These are phyloP conservation scores for Moesziomyces parantarcticus DNA, from an alignment of 1,284 basidiomycete species.

Conservation along the genomic window DNA sequence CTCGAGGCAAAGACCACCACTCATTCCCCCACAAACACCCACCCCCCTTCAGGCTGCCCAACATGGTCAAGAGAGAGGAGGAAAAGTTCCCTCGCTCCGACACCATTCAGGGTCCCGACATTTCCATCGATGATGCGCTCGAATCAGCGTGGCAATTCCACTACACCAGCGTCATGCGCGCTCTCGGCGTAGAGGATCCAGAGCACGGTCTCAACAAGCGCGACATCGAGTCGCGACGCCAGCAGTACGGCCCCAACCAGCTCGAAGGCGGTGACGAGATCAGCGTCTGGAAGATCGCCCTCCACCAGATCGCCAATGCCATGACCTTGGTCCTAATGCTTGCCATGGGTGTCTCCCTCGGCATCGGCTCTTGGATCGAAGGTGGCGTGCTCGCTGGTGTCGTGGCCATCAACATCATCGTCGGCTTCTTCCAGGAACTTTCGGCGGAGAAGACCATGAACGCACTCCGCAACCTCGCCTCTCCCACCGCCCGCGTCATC, in stretches of 20 bases:
- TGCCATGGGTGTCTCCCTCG: constrained; percentile 76
- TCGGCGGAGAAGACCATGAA: constrained; percentile 75
- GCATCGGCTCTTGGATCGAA: constrained; percentile 73
- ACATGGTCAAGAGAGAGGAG: constrained; percentile 37
- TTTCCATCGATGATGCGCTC: constrained; percentile 37
- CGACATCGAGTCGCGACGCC: constrained; percentile 43
- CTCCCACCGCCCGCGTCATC: constrained; percentile 75
- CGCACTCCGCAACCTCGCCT: constrained; percentile 73
- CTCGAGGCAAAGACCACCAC: too few species aligned
- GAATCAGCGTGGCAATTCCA: constrained; percentile 41
- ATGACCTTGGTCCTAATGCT: constrained; percentile 70
- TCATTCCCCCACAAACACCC: not conserved
- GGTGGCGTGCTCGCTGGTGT: constrained; percentile 76
- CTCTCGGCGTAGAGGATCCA: constrained; percentile 44
- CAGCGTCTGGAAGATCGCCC: constrained; percentile 53
- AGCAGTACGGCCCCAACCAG: constrained; percentile 62
- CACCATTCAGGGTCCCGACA: constrained; percentile 47
- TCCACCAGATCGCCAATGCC: constrained; percentile 66
- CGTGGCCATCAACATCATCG: constrained; percentile 71
- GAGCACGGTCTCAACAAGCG: constrained; percentile 53
- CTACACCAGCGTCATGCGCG: constrained; percentile 44
- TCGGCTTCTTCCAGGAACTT: constrained; percentile 74
- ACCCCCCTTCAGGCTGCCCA: constrained; percentile 1
- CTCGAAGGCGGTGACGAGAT: constrained; percentile 63
- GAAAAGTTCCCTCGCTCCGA: constrained; percentile 45